Base-by-base conservation (phyloP, 2,329 filamentous ascomycete genomes). In the Nemania sp. region DNA sequence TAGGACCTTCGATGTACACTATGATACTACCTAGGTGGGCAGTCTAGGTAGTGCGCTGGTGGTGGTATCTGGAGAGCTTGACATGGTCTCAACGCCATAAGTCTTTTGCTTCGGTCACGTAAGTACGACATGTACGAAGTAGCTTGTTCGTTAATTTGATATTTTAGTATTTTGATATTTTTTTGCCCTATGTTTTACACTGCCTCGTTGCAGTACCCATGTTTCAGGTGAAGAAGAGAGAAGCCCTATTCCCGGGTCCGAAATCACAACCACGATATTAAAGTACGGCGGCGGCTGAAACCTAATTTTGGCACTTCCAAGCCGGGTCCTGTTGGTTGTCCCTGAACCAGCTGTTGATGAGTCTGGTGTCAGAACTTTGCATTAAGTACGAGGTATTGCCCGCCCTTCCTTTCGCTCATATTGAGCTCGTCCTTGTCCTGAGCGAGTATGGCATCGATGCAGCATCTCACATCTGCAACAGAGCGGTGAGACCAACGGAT, bases 381-480 rank as follows among this genome's bases (percentile, higher is more conserved):
- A 10, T 43, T 43, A 43, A n/a, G n/a, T n/a, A n/a, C n/a, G n/a
- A n/a, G 11, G 15, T 1, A 5, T 21, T 18, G 25, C 18, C n/a
- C 13, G 3, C 1, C 17, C 2, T 20, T 6, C 9, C 13, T 48
- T 48, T 32, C 21, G 15, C 37, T 35, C 18, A 35, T 6, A 25
- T 21, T 32, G 17, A 11, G 5, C 29, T 21, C 39, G 20, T 37
- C 2, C 32, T 39, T 18, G 2, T 48, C n/a, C 4, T 21, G 25
- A 3, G 4, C 7, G 7, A 7, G 25, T 29, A 29, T 29, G 3
- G 25, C 25, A 43, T n/a, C 12, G 11, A 20, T 10, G 13, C 11
- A 43, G 18, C 39, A n/a, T 42, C 61, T 65, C 35, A 71, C 17
- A 70, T 49, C 49, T 68, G 66, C 40, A 69, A 47, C 39, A 69